phyloP scores from a whole-genome alignment of 2,329 filamentous ascomycete species.

The Trichoderma atrobrunneum region DNA sequence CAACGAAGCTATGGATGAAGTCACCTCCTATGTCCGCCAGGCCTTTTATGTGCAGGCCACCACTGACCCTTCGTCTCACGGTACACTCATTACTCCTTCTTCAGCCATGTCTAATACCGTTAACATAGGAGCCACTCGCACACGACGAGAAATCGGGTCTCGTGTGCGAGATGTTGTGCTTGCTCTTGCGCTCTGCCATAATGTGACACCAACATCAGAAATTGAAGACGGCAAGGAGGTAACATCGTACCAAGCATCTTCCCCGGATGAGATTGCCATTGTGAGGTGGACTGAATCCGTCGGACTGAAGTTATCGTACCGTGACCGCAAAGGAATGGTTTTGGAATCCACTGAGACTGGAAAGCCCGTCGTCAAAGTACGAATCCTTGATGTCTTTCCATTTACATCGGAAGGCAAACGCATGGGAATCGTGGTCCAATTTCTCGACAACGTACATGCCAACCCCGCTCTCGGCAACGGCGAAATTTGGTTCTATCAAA shows the following conservation, averaged over 20 bases:
- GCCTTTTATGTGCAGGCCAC: slow-evolving; percentile 63
- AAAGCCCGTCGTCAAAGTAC: slow-evolving; percentile 74
- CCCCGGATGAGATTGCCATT: slow-evolving; percentile 96
- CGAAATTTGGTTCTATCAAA: slow-evolving; percentile 98
- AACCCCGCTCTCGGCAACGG: slow-evolving; percentile 54
- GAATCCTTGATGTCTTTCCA: slow-evolving; percentile 90
- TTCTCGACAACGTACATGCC: slow-evolving; percentile 57
- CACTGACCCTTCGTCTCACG: slow-evolving; percentile 43
- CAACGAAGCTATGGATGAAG: slow-evolving; percentile 98
- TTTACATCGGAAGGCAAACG: slow-evolving; percentile 98
- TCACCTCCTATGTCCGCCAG: slow-evolving; percentile 79
- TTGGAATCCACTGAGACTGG: slow-evolving; percentile 75
- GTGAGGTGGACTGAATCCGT: slow-evolving; percentile 93
- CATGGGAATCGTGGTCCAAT: slow-evolving; percentile 95
- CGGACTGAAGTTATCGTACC: slow-evolving; percentile 77
- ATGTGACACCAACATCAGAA: slow-evolving; percentile 82
- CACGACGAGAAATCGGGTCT: slow-evolving; percentile 86
- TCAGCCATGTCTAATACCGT: slow-evolving; percentile 63
- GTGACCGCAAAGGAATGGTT: slow-evolving; percentile 82
- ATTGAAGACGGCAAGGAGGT: slow-evolving; percentile 73
- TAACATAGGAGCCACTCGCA: slow-evolving; percentile 68
- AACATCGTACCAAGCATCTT: slow-evolving; percentile 93
- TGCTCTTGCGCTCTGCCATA: slow-evolving; percentile 90
- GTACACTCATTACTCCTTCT: slow-evolving; percentile 69
- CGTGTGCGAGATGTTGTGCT: slow-evolving; percentile 91